Evolutionary conservation across 768 basidiomycete genomes (phyloP), one percentile per base, ranked within the genome.

Genomic region (Neoboletus subvelutipes): DNA sequence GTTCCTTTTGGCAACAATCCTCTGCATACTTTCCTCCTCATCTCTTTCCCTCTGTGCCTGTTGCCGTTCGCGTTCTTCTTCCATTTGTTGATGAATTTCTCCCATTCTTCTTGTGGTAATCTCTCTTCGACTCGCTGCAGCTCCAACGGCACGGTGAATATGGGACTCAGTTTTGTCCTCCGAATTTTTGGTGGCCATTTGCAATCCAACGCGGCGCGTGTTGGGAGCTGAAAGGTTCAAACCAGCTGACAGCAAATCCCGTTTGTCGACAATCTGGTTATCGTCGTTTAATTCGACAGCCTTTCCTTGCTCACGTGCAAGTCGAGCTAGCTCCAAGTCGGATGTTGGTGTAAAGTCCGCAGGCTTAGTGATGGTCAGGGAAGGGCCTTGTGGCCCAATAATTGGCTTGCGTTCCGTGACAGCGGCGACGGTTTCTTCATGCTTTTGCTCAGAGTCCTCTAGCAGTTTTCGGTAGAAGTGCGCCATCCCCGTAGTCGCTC

Each of bases 251-350:
- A 98, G 78, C 9, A 99, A 77, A 51, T 95, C 92, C 54, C 95
- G 87, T 68, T 95, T 94, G 76, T 99, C 97, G 47, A 99, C 88
- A 45, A 98, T 94, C 70, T 95, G 92, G 64, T 94, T 95, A 64
- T 98, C 95, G 71, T 98, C 96, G 71, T 98, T 98, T 34, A 98
- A 76, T 72, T 98, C 96, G 34, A 99, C 87, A 12, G 85, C 80
- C 70, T 90, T 90, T 24, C 94, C 95, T 66, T 88, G 80, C 56
- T 80, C 83, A 62, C 79, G 78, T 17, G 93, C 92, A 43, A 81
- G 64, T 43, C 72, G 81, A 24, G 90, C 92, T 28, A 92, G 79
- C 65, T 92, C 87, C 29, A 83, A 65, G 71, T 96, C 94, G 37
- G 90, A 85, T 63, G 80, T 72, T 43, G 83, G 80, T 1, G 77